Base-by-base conservation (phyloP, 768 basidiomycete genomes). In the Arthromyces matolae region DNA sequence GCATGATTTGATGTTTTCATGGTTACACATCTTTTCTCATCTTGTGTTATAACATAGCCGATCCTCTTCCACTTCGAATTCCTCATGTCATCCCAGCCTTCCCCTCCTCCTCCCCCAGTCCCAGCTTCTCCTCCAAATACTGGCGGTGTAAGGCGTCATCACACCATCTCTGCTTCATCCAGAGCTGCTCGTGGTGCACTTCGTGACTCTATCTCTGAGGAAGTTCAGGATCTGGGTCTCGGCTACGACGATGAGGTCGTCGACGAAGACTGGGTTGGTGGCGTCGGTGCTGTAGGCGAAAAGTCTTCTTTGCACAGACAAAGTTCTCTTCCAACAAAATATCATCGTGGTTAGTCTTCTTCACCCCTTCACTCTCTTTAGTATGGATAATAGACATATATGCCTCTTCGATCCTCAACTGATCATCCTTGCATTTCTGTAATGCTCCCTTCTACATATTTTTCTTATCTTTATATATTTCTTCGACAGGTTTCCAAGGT, bases 211-310 rank as follows among this genome's bases (percentile, higher is more conserved):
- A 83, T 86, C 51, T 81, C 80, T 37, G 87, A 89, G 59, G 86
- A 89, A 62, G 65, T 72, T 8, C 75, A 80, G 20, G 73, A 72
- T 47, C 68, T 71, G 59, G 73, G 77, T 35, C 69, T 67, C 35
- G 85, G 81, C 78, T 80, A 81, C 61, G 84, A 89, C 51, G 88
- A 90, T 60, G 86, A 89, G 58, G 73, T 79, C 36, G 86, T 89
- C 52, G 86, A 81, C 58, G 76, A 87, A 48, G 86, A 89, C 61
- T 88, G 88, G 88, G 81, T 84, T 24, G 86, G 86, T 27, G 82
- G 83, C 19, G 81, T 89, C 42, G 89, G 89, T 32, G 86, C 86
- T 36, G 89, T 90, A 22, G 89, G 88, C 40, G 89, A 90, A 67
- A 89, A 89, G 66, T 78, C 81, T 7, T 82, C 80, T 32, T 73